Base-by-base conservation (phyloP, 495 filamentous ascomycete species). In the Penicillium paxilli region DNA sequence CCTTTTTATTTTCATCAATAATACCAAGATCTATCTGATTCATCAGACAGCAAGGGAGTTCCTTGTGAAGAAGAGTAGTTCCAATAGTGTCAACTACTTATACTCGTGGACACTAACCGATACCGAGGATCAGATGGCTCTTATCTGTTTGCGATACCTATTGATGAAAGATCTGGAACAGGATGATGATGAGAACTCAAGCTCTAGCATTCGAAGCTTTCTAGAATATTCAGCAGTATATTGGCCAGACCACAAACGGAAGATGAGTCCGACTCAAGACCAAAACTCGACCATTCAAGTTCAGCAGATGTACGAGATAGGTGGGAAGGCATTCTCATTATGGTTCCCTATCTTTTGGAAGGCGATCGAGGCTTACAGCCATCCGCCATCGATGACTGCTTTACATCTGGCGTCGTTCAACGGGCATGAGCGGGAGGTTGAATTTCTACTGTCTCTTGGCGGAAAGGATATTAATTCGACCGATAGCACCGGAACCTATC, bases 1-100 rank as follows among this genome's bases (percentile, higher is more conserved):
- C 2, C 64, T 70, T 10, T 75, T 80, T 44, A 55, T 80, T 3
- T 64, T 64, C 21, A 57, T 75, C 2, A 64, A 68, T n/a, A 61
- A 72, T 37, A 65, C 63, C 8, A 65, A 60, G 21, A 56, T 78
- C 17, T 74, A 71, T 51, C 59, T 71, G 1, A 61, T 71, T 21
- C 68, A 73, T 54, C 64, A 73, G 46, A 71, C 68, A 24, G 70
- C 60, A 1, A 67, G 58, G 17, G 68, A 73, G 21, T 73, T 66
- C 52, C 47, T 70, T 26, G 24, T 60, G 1, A 23, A 23, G n/a
- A 47, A 62, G 42, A 46, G 21, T 25, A 50, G n/a, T 51, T 37
- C 40, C 11, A n/a, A n/a, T n/a, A n/a, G n/a, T n/a, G n/a, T n/a
- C 24, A 17, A 11, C n/a, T n/a, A 35, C 30, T 48, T 50, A 50